Conservation (phyloP, 2,329 filamentous ascomycete species). For the Setomelanomma holmii region DNA sequence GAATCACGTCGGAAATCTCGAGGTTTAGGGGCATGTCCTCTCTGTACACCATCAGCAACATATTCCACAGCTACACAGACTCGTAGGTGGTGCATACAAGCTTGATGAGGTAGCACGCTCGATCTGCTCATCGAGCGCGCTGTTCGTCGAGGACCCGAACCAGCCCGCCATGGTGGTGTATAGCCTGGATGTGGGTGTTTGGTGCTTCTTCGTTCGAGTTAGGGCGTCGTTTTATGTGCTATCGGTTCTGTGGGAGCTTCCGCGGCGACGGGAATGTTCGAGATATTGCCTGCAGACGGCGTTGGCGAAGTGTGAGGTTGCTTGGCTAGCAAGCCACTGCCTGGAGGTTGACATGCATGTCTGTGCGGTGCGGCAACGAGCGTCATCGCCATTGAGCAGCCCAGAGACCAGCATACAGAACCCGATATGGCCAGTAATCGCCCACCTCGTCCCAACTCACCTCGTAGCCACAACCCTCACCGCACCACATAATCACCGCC, state of each 20-base stretch:
- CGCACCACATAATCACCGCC: background rate
- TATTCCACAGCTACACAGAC: background rate
- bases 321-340: constrained; percentile 18
- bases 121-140: constrained; percentile 94
- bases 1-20: constrained; percentile 96
- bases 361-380: constrained; percentile 10
- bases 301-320: background rate
- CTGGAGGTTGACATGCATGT: background rate
- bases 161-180: constrained; percentile 80
- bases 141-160: constrained; percentile 84
- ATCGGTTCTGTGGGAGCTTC: background rate
- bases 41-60: constrained; percentile 54
- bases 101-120: constrained; percentile 94
- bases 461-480: background rate
- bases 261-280: background rate
- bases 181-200: background rate
- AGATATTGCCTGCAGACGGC: too few relatives aligned
- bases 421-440: background rate
- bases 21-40: constrained; percentile 97
- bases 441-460: background rate
- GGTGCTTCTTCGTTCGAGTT: background rate
- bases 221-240: background rate
- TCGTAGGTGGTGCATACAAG: constrained; percentile 63
- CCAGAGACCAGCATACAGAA: constrained; percentile 2
- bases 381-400: constrained; percentile 14